Evolutionary conservation across 768 basidiomycete genomes (phyloP).

Genomic region (Pluteus cervinus): DNA sequence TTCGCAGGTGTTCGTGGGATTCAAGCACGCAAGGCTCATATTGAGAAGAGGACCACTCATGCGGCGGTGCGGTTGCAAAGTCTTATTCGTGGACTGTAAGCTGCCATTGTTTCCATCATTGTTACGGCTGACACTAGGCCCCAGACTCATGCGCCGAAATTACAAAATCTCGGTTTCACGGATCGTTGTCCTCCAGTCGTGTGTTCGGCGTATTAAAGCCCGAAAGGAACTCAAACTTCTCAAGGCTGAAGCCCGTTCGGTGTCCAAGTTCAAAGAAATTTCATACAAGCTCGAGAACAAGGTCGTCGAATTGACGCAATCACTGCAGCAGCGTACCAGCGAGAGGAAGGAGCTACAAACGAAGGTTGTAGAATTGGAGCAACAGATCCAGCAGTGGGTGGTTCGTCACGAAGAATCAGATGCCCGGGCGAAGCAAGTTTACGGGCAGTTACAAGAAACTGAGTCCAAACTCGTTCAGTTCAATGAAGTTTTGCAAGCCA

Average conservation of each 20-base stretch:
- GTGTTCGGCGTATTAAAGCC: slow-evolving; percentile 83
- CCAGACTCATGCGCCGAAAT: slow-evolving; percentile 47
- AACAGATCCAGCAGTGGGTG: slow-evolving; percentile 81
- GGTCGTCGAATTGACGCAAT: slow-evolving; percentile 96
- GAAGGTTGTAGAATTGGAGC: slow-evolving; percentile 75
- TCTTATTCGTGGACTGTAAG: slow-evolving; percentile 85
- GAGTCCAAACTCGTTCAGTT: slow-evolving; percentile 68
- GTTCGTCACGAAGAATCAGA: slow-evolving; percentile 87
- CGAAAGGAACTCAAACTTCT: slow-evolving; percentile 79
- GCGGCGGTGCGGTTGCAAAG: slow-evolving; percentile 78
- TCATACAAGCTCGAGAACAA: slow-evolving; percentile 98
- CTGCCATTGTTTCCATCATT: slow-evolving; percentile 11
- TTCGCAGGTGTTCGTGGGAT: slow-evolving; percentile 65
- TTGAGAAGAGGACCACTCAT: slow-evolving; percentile 44
- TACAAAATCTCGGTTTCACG: slow-evolving; percentile 58
- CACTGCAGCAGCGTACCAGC: slow-evolving; percentile 79
- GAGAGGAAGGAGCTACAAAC: slow-evolving; percentile 85
- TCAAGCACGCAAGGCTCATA: slow-evolving; percentile 57
- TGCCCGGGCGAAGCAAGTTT: slow-evolving; percentile 62
- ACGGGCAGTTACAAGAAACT: slow-evolving; percentile 59
- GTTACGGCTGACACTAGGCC: slow-evolving; percentile 9
- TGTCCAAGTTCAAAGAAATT: slow-evolving; percentile 97
- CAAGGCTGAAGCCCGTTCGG: slow-evolving; percentile 90
- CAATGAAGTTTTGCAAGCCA: slow-evolving; percentile 68
- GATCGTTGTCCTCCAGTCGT: slow-evolving; percentile 86